These are phyloP conservation scores for Lavandula angustifolia DNA, from an alignment of 257 asterid species.

Conservation along the genomic window DNA sequence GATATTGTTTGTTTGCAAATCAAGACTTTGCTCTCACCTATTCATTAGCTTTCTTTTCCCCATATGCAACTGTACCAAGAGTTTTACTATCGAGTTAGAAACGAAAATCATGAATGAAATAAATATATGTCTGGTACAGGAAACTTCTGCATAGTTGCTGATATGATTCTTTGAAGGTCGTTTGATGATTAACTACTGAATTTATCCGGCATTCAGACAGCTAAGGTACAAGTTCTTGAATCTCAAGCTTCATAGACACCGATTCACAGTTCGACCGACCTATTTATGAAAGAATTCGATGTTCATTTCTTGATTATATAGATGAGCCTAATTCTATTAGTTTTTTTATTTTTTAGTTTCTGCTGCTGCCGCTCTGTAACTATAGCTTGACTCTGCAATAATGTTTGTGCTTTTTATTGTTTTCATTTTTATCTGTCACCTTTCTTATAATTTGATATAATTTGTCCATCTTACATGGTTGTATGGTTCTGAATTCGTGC, in stretches of 20 bases:
- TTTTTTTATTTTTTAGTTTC: too few relatives aligned
- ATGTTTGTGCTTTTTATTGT: background rate
- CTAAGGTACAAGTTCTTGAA: background rate
- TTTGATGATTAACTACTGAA: background rate
- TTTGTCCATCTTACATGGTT: too few relatives aligned
- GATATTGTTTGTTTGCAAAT: background rate
- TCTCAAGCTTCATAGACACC: background rate
- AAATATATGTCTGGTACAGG: background rate
- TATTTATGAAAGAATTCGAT: background rate
- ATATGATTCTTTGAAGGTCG: background rate
- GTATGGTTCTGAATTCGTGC: too few relatives aligned
- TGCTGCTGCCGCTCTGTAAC: too few relatives aligned
- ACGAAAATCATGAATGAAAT: background rate
- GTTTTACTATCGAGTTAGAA: too few relatives aligned
- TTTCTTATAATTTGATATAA: too few relatives aligned
- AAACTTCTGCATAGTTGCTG: conserved; percentile 1
- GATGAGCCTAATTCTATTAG: background rate
- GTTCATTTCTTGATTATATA: background rate
- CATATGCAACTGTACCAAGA: background rate
- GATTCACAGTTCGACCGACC: background rate
- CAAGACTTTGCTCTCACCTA: background rate
- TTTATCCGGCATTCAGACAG: background rate
- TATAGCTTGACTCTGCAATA: too few relatives aligned
- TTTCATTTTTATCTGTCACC: too few relatives aligned
- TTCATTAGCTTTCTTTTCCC: background rate